Conservation (phyloP, 2,329 filamentous ascomycete genomes). For the Exophiala oligosperma region DNA sequence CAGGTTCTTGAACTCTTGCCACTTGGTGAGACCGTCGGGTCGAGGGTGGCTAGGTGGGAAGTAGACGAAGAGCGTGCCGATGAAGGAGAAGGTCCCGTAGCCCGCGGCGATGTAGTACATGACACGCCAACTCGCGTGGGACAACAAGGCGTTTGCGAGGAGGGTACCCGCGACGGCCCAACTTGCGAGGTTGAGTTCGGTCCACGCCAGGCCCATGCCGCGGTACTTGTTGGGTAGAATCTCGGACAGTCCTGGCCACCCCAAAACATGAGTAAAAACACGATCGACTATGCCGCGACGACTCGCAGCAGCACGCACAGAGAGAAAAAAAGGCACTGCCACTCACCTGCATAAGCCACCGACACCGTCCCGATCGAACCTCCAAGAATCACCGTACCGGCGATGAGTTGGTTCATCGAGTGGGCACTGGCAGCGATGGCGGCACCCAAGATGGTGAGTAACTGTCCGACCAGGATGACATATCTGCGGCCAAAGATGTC, state of each 20-base stretch:
- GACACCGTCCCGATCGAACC: slow-evolving; percentile 20
- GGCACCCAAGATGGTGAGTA: slow-evolving; percentile 19
- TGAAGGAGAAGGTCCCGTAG: slow-evolving; percentile 54
- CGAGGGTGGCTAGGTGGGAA: slow-evolving; percentile 49
- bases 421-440: slow-evolving; percentile 20
- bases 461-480: slow-evolving; percentile 22
- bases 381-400: slow-evolving; percentile 21
- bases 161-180: slow-evolving; percentile 21
- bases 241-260: slow-evolving; percentile 17
- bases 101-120: slow-evolving; percentile 55
- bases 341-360: slow-evolving; percentile 19
- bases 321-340: no score
- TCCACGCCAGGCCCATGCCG: slow-evolving; percentile 21
- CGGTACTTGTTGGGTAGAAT: slow-evolving; percentile 23
- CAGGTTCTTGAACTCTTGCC: slow-evolving; percentile 46
- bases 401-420: slow-evolving; percentile 23
- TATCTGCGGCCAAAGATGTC: slow-evolving; percentile 23
- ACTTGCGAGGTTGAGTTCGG: slow-evolving; percentile 21
- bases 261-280: background rate
- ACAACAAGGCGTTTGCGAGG: slow-evolving; percentile 20
- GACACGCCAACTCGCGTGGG: slow-evolving; percentile 56
- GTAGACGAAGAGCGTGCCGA: slow-evolving; percentile 49
- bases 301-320: no score
- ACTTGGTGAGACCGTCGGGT: slow-evolving; percentile 43
- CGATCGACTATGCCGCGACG: background rate